Evolutionary conservation across 257 asterid species (phyloP).

Genomic region (Thymus quinquecostatus): DNA sequence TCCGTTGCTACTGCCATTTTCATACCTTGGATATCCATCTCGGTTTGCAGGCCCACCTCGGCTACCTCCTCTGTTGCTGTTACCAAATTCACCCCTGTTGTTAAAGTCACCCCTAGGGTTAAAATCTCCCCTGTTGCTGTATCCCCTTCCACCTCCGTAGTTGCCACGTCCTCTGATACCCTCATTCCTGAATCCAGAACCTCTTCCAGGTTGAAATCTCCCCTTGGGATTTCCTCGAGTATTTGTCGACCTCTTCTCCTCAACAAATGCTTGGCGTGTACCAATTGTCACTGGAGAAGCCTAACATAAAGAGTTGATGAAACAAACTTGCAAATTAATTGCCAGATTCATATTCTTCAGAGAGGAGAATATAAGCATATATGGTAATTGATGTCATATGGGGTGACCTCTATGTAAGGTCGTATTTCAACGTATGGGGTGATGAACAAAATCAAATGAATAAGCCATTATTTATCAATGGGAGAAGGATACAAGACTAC

Average conservation of each 20-base stretch:
- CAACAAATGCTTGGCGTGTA: conserved; percentile 67
- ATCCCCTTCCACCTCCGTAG: conserved; percentile 61
- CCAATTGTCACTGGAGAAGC: conserved; percentile 81
- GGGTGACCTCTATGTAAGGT: neutral
- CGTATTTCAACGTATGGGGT: neutral
- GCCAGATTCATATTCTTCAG: neutral
- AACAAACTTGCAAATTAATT: neutral
- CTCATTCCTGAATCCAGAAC: conserved; percentile 79
- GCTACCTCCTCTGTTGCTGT: conserved; percentile 55
- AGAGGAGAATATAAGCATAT: neutral
- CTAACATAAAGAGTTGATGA: conserved; percentile 39
- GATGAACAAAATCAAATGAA: too few species aligned
- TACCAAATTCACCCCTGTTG: too few species aligned
- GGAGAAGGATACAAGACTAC: neutral
- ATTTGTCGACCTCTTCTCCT: conserved; percentile 90
- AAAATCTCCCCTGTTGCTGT: conserved; percentile 29
- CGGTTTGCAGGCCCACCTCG: conserved; percentile 60
- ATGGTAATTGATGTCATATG: neutral
- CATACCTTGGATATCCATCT: conserved; percentile 69
- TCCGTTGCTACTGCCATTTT: conserved; percentile 40
- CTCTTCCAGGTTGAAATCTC: conserved; percentile 69
- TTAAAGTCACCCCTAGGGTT: conserved; percentile 45
- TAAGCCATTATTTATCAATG: neutral
- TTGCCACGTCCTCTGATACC: conserved; percentile 64
- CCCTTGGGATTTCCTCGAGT: conserved; percentile 72